Conservation (phyloP, 805 yeast species). For the Dipodascopsis tothii region DNA sequence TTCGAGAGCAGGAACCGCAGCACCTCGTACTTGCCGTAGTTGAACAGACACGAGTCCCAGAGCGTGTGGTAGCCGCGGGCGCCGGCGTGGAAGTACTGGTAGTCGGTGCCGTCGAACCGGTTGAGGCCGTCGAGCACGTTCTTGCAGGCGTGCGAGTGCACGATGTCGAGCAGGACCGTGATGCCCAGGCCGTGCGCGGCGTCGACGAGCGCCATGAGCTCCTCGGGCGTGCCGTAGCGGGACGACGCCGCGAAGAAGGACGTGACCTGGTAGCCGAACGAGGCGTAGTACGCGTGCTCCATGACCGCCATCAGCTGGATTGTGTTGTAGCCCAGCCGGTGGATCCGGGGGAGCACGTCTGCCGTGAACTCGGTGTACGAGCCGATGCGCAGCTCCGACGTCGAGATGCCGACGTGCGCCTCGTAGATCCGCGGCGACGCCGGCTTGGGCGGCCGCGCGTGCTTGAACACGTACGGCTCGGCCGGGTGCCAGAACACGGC, state of each 20-base stretch:
- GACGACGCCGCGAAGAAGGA: slow-evolving; percentile 86
- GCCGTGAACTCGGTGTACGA: slow-evolving; percentile 76
- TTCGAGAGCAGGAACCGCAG: slow-evolving; percentile 78
- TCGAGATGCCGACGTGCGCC: slow-evolving; percentile 87
- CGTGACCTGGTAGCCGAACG: slow-evolving; percentile 95
- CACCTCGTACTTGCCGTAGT: slow-evolving; percentile 87
- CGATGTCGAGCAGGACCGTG: slow-evolving; percentile 80
- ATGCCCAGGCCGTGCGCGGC: slow-evolving; percentile 86
- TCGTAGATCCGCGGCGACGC: slow-evolving; percentile 71
- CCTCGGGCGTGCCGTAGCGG: slow-evolving; percentile 92
- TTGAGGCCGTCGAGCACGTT: slow-evolving; percentile 91
- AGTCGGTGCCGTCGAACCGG: slow-evolving; percentile 89
- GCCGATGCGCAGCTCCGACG: slow-evolving; percentile 81
- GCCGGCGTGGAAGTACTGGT: slow-evolving; percentile 92
- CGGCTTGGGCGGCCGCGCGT: slow-evolving; percentile 51
- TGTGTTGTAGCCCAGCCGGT: slow-evolving; percentile 80
- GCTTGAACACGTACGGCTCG: slow-evolving; percentile 49
- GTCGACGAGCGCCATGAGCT: slow-evolving; percentile 80
- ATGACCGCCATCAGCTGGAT: slow-evolving; percentile 95
- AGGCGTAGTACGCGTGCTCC: slow-evolving; percentile 98
- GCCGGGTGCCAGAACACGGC: slow-evolving; percentile 91
- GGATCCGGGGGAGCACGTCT: slow-evolving; percentile 75
- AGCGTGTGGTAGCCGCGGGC: slow-evolving; percentile 77
- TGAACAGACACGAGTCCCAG: slow-evolving; percentile 95
- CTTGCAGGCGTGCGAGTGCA: slow-evolving; percentile 92